A percentile compares a stretch with the other conserved stretches of the same genome.
These are phyloP conservation scores for Corniculantispora saksenae DNA, from an alignment of 2,329 filamentous ascomycete species.

Conservation along the genomic window DNA sequence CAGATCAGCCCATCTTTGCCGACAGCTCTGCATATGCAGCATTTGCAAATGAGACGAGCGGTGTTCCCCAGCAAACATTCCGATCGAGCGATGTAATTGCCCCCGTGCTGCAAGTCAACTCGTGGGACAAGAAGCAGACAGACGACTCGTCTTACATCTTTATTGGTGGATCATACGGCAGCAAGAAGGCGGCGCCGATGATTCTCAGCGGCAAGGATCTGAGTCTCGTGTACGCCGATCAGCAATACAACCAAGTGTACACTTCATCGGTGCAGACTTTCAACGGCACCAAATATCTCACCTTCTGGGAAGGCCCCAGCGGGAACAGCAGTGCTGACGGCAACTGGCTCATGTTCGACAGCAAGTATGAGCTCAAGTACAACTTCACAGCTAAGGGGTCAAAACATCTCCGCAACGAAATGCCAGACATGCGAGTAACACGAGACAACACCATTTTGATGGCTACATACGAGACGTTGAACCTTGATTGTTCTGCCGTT, in stretches of 20 bases:
- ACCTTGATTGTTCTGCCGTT: slow-evolving; percentile 31
- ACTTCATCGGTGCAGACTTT: slow-evolving; percentile 32
- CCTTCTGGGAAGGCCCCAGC: slow-evolving; percentile 37
- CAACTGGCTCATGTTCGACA: slow-evolving; percentile 33
- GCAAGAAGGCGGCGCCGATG: slow-evolving; percentile 33
- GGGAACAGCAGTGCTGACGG: slow-evolving; percentile 32
- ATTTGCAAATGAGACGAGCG: slow-evolving; percentile 27
- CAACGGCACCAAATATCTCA: slow-evolving; percentile 34
- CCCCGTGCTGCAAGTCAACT: slow-evolving; percentile 37
- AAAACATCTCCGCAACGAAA: slow-evolving; percentile 36
- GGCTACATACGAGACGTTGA: slow-evolving; percentile 40
- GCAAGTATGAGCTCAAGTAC: slow-evolving; percentile 39
- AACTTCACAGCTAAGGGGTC: slow-evolving; percentile 40
- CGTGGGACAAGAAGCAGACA: slow-evolving; percentile 28
- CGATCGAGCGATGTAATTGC: slow-evolving; percentile 34
- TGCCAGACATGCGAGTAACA: slow-evolving; percentile 47
- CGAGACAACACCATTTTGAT: slow-evolving; percentile 42
- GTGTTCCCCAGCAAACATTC: slow-evolving; percentile 36
- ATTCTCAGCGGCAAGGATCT: slow-evolving; percentile 38
- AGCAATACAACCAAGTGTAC: slow-evolving; percentile 31
- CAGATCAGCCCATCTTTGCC: slow-evolving; percentile 29
- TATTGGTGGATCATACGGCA: slow-evolving; percentile 29
- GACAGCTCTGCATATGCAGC: slow-evolving; percentile 31
- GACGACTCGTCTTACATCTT: slow-evolving; percentile 37
- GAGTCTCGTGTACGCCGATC: slow-evolving; percentile 40